These are phyloP conservation scores for Apiospora rasikravindrae DNA, from an alignment of 2,329 filamentous ascomycete genomes.

Conservation along the genomic window DNA sequence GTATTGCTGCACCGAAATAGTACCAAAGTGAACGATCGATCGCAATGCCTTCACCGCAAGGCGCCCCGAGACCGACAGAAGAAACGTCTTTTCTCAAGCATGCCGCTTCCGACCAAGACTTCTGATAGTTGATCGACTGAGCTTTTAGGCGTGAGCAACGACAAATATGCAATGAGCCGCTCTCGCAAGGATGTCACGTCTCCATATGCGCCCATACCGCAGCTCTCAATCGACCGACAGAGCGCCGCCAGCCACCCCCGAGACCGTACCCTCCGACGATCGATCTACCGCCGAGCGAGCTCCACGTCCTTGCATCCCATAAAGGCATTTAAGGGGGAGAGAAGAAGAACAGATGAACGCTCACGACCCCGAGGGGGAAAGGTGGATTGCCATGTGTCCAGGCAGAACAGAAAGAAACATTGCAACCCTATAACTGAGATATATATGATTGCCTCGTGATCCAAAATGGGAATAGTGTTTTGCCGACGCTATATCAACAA, in stretches of 20 bases:
- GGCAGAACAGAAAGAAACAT: not conserved
- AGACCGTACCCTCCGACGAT: conserved; percentile 1
- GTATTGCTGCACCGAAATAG: not conserved
- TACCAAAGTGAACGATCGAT: not conserved
- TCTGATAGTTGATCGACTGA: not conserved
- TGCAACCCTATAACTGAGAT: conserved; percentile 9
- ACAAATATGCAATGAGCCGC: not conserved
- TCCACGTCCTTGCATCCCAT: not conserved
- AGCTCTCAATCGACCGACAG: not conserved
- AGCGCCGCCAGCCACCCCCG: not conserved
- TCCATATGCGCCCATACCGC: not conserved
- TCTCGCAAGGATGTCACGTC: not conserved
- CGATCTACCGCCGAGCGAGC: not conserved
- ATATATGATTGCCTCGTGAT: not conserved
- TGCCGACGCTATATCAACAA: not conserved
- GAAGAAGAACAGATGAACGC: not conserved
- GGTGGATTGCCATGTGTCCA: not conserved
- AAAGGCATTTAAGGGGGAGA: not conserved
- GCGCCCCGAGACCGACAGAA: not conserved
- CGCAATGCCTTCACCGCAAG: not conserved
- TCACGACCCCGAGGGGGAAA: not conserved
- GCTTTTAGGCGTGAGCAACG: not conserved
- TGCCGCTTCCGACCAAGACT: not conserved
- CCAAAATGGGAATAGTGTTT: not conserved
- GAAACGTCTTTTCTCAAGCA: not conserved